Evolutionary conservation across 768 basidiomycete genomes (phyloP).

Genomic region (Russula griseocarnosa): DNA sequence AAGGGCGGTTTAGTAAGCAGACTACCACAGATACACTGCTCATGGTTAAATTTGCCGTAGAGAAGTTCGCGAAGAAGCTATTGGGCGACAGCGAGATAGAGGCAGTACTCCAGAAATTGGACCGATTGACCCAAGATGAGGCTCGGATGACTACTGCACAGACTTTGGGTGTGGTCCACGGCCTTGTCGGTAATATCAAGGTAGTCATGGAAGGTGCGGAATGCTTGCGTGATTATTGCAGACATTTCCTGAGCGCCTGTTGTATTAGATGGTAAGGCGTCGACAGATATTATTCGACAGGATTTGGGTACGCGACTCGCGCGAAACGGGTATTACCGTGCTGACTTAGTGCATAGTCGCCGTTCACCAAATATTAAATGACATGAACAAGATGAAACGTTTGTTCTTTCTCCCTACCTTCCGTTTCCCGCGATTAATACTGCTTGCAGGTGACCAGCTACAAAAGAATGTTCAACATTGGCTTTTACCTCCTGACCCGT

Average conservation of each 20-base stretch:
- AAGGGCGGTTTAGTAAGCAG: background rate
- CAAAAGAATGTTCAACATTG: background rate
- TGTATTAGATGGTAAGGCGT: background rate
- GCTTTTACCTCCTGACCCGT: background rate
- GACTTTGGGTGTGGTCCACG: background rate
- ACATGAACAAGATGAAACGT: background rate
- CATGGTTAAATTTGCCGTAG: background rate
- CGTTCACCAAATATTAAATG: background rate
- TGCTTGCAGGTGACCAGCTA: background rate
- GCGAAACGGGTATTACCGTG: background rate
- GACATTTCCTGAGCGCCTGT: background rate
- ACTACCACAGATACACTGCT: background rate
- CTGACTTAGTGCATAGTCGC: background rate
- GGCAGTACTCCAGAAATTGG: background rate
- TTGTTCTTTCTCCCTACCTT: background rate
- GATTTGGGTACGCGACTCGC: background rate
- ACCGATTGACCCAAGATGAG: background rate
- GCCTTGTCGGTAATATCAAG: background rate
- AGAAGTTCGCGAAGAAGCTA: background rate
- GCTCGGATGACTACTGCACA: background rate
- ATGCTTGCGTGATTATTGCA: background rate
- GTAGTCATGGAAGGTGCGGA: background rate
- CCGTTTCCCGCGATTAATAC: background rate
- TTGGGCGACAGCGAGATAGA: background rate
- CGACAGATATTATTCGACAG: background rate